phyloP scores from a whole-genome alignment of 441 rosid genomes.

The Geranium incanum region DNA sequence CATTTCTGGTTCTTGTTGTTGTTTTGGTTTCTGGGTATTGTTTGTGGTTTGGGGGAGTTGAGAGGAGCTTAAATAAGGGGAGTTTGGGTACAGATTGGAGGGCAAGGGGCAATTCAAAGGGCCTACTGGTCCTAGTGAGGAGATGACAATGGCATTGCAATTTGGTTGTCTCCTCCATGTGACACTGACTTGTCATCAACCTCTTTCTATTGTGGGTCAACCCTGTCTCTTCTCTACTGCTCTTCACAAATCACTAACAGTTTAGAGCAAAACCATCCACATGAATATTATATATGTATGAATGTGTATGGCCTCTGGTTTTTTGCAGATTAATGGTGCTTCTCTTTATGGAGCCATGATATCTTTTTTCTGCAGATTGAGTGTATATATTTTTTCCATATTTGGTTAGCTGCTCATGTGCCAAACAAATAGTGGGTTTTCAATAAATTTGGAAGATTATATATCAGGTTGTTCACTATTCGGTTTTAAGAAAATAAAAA shows the following conservation, averaged over 20 bases:
- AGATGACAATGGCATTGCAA: constrained; percentile 1
- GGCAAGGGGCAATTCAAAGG: background rate
- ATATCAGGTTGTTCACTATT: too few species aligned
- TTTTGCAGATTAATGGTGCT: background rate
- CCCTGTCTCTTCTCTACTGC: background rate
- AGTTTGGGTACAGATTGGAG: background rate
- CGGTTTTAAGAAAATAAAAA: too few species aligned
- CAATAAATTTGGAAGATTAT: background rate
- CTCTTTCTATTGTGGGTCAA: constrained; percentile 1
- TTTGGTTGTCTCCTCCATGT: constrained; percentile 4
- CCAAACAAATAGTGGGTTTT: background rate
- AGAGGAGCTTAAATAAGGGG: background rate
- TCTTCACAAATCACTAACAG: background rate
- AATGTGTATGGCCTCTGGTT: background rate
- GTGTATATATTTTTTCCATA: background rate
- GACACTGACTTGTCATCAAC: constrained; percentile 8
- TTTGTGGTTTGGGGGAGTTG: background rate
- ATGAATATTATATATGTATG: too few species aligned
- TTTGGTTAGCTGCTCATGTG: background rate
- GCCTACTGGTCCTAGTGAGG: constrained; percentile 9
- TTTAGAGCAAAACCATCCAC: background rate
- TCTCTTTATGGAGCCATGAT: background rate
- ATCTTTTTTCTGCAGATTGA: background rate
- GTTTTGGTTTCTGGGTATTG: background rate
- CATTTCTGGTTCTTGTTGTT: constrained; percentile 19